phyloP scores from a whole-genome alignment of 23 red algal genomes.

The Cyanidiococcus yangmingshanensis region DNA sequence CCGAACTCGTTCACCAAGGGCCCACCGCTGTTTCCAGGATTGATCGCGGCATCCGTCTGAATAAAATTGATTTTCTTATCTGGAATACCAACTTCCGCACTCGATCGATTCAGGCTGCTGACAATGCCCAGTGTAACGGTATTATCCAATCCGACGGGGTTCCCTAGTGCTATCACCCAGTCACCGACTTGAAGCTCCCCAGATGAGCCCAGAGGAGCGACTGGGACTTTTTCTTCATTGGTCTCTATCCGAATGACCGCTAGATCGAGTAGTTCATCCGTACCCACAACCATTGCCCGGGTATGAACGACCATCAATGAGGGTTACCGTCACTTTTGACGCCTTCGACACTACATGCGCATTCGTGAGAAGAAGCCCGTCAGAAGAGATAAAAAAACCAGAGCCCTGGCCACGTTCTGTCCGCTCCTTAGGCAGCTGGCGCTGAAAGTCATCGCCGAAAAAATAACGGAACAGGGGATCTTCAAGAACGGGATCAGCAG shows the following conservation, averaged over 20 bases:
- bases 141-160: constrained; percentile 94
- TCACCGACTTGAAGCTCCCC: constrained; percentile 87
- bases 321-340: constrained; percentile 74
- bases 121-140: constrained; percentile 99
- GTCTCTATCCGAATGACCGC: constrained; percentile 87
- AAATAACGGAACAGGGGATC: constrained; percentile 76
- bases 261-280: constrained; percentile 89
- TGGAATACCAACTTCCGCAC: constrained; percentile 91
- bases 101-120: constrained; percentile 66
- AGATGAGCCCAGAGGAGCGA: constrained; percentile 62
- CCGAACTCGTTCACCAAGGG: constrained; percentile 93
- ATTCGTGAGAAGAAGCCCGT: constrained; percentile 90
- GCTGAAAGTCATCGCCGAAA: constrained; percentile 67
- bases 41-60: constrained; percentile 92
- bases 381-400: constrained; percentile 84
- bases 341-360: constrained; percentile 86
- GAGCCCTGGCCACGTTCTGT: constrained; percentile 77
- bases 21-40: constrained; percentile 78
- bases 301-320: constrained; percentile 92
- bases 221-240: constrained; percentile 61
- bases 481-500: constrained; percentile 55
- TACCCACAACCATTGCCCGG: constrained; percentile 71
- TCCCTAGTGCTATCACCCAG: constrained; percentile 98
- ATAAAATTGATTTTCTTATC: constrained; percentile 98
- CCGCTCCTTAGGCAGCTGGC: constrained; percentile 35